A percentile compares a stretch with the other conserved stretches of the same genome.
phyloP scores from a whole-genome alignment of 345 rosid genomes.

The Angophora floribunda region DNA sequence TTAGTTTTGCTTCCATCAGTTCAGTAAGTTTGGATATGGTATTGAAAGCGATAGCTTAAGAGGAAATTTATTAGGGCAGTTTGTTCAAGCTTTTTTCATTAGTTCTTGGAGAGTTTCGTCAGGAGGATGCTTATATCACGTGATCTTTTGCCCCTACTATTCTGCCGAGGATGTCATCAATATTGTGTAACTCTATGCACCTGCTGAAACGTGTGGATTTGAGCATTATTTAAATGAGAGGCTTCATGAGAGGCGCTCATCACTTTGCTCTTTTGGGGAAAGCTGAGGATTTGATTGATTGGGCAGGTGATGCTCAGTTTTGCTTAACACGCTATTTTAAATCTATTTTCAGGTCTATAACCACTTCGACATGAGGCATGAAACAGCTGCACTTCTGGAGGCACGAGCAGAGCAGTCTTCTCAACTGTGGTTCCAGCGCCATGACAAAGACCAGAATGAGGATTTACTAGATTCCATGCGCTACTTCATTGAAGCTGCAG shows the following conservation, averaged over 20 bases:
- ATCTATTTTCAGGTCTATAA: slow-evolving; percentile 65
- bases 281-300: not conserved
- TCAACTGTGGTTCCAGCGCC: slow-evolving; percentile 61
- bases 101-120: not conserved
- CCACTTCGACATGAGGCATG: slow-evolving; percentile 97
- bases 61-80: not conserved
- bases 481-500: slow-evolving; percentile 92
- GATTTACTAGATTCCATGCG: slow-evolving; percentile 94
- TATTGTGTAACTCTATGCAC: not conserved
- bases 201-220: not conserved
- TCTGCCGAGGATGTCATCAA: not conserved
- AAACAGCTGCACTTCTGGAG: slow-evolving; percentile 84
- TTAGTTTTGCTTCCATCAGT: not conserved
- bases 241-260: not conserved
- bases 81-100: not conserved
- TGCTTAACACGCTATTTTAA: not conserved
- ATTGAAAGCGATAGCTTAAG: not conserved
- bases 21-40: not conserved
- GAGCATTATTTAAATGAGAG: not conserved
- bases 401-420: slow-evolving; percentile 72
- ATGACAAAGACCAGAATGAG: slow-evolving; percentile 85
- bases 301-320: not conserved
- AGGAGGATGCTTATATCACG: not conserved
- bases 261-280: not conserved
- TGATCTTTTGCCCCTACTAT: not conserved